phyloP scores from a whole-genome alignment of 2,329 filamentous ascomycete genomes.

The Gliomastix tumulicola region DNA sequence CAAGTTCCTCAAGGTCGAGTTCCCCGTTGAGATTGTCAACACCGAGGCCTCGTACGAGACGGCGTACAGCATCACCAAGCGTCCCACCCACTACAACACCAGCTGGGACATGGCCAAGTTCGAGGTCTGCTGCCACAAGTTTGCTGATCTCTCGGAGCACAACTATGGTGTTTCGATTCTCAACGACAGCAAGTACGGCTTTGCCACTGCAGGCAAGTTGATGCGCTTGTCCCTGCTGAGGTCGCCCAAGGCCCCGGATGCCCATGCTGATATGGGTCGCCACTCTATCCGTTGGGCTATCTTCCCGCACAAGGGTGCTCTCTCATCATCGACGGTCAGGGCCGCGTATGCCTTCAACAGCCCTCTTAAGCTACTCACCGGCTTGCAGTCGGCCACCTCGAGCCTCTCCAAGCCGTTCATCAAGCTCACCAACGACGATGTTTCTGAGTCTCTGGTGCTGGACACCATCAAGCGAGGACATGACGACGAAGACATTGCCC shows the following conservation, averaged over 20 bases:
- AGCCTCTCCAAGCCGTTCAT: conserved; percentile 40
- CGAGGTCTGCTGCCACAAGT: conserved; percentile 93
- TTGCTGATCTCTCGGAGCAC: conserved; percentile 82
- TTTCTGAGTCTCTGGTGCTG: conserved; percentile 60
- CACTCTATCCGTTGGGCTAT: conserved; percentile 89
- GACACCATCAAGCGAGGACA: conserved; percentile 93
- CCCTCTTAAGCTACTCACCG: conserved; percentile 45
- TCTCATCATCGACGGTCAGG: conserved; percentile 68
- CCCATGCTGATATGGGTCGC: conserved; percentile 85
- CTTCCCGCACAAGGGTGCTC: conserved; percentile 69
- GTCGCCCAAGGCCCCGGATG: conserved; percentile 87
- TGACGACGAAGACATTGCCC: conserved; percentile 68
- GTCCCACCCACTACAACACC: conserved; percentile 97
- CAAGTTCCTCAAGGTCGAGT: conserved; percentile 98
- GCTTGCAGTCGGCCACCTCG: conserved; percentile 16
- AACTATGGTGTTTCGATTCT: conserved; percentile 87
- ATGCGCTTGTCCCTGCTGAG: conserved; percentile 87
- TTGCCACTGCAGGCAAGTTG: conserved; percentile 78
- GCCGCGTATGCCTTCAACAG: conserved; percentile 90
- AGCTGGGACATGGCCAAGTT: conserved; percentile 97
- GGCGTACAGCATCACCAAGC: conserved; percentile 80
- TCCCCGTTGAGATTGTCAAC: conserved; percentile 85
- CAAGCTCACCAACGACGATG: conserved; percentile 53
- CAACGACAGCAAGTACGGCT: conserved; percentile 95
- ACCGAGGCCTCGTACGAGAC: conserved; percentile 94